Evolutionary conservation across 805 yeast species (phyloP).

Genomic region (Blastobotrys parvus): DNA sequence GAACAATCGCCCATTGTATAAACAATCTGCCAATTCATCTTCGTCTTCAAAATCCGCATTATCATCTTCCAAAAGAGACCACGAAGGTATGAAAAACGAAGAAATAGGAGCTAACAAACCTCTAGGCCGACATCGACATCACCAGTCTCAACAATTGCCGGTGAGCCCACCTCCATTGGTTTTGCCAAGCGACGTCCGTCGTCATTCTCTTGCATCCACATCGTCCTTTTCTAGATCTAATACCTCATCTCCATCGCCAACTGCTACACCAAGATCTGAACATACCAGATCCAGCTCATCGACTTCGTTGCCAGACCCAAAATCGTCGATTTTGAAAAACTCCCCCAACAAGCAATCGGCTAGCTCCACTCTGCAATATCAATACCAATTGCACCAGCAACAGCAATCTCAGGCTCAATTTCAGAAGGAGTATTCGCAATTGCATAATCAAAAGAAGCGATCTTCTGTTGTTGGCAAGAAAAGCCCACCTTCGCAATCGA

Average conservation of each 20-base stretch:
- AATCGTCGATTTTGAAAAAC: neutral
- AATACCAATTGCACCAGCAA: too few relatives aligned
- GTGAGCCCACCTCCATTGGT: slow-evolving; percentile 12
- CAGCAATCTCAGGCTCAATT: too few relatives aligned
- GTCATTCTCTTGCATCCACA: slow-evolving; percentile 13
- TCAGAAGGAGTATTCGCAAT: too few relatives aligned
- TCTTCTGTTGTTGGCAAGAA: too few relatives aligned
- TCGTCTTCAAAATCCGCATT: neutral
- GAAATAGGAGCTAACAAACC: neutral
- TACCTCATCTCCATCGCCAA: slow-evolving; percentile 10
- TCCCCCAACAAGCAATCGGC: neutral
- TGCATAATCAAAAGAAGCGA: too few relatives aligned
- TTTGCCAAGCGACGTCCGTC: slow-evolving; percentile 17
- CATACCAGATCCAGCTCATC: neutral
- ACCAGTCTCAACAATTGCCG: neutral
- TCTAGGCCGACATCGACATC: neutral
- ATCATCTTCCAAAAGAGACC: neutral
- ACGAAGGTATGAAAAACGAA: too few relatives aligned
- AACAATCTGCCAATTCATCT: neutral
- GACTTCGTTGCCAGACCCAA: neutral
- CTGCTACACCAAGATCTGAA: neutral
- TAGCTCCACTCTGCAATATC: neutral
- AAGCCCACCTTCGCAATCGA: neutral
- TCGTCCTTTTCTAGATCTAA: slow-evolving; percentile 9
- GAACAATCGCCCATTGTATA: neutral